These are phyloP conservation scores for Tremella yokohamensis DNA, from an alignment of 768 basidiomycete species.

Conservation along the genomic window DNA sequence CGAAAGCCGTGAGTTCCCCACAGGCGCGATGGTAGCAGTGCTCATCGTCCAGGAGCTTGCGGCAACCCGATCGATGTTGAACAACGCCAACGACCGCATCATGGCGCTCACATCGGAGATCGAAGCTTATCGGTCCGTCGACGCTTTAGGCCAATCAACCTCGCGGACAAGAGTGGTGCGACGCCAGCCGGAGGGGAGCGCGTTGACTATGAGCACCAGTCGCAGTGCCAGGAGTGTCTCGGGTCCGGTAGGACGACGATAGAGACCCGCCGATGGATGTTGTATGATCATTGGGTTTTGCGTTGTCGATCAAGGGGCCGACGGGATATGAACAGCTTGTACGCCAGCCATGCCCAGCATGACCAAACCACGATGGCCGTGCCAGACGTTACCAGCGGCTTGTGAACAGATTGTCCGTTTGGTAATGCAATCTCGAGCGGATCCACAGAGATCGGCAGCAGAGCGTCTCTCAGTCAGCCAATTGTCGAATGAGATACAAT, in stretches of 20 bases:
- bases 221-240: slow-evolving; percentile 21
- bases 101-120: slow-evolving; percentile 20
- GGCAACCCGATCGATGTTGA: slow-evolving; percentile 35
- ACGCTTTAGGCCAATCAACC: slow-evolving; percentile 10
- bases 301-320: no score
- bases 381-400: slow-evolving; percentile 22
- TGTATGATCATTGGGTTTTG: no score
- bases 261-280: no score
- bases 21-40: neutral
- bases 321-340: slow-evolving; percentile 19
- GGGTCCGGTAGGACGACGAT: slow-evolving; percentile 11
- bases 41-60: slow-evolving; percentile 37
- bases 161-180: slow-evolving; percentile 27
- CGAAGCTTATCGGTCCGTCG: slow-evolving; percentile 33
- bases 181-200: slow-evolving; percentile 35
- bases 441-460: no score
- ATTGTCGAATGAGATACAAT: no score
- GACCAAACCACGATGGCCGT: slow-evolving; percentile 30
- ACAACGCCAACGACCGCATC: slow-evolving; percentile 30
- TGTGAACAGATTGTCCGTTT: slow-evolving; percentile 26
- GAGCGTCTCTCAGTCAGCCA: no score
- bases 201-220: slow-evolving; percentile 17
- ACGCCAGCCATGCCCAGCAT: slow-evolving; percentile 29
- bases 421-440: slow-evolving; percentile 13
- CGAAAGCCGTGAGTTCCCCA: slow-evolving; percentile 64